Base-by-base conservation (phyloP, 805 yeast genomes). In the Suhomyces vadensis region DNA sequence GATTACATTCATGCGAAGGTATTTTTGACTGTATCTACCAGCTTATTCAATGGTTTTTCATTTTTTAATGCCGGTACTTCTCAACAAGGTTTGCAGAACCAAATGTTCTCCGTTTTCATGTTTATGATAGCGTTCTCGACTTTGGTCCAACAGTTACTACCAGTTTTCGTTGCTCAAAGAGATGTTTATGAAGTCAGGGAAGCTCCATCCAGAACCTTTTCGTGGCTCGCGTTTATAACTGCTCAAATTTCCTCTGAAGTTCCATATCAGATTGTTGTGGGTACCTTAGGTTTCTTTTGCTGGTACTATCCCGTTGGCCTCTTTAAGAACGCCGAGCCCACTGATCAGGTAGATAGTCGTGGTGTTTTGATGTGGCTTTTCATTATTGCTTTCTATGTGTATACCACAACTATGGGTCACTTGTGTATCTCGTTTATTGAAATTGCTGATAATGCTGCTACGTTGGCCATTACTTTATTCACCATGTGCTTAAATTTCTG, bases 21-120 rank as follows among this genome's bases (percentile, higher is more conserved):
- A 19, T 68, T 71, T 57, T 75, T 85, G 64, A 73, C 80, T 49
- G 64, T 75, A 4, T 56, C 75, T 10, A 66, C 85, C 47, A 69
- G 83, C 16, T 58, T 84, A 38, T 81, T 83, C 58, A 77, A 82
- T 49, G 95, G 95, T 35, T 87, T 87, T 62, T 77, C 87, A 4
- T 82, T 82, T 64, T 83, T 77, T 65, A 82, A 81, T 48, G 85
- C 89, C 25, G 77, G 60, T 44, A 74, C 73, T 7, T 60, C 52
- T 39, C 31, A 62, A 42, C 61, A 58, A 43, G 67, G 65, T n/a
- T 50, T 60, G 44, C 65, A 80, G 83, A 87, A 58, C 61, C 87
- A 85, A 69, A 82, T 86, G 89, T 79, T 85, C 54, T 73, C 90
- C 2, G 58, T 84, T 35, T 87, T 87, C 69, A 83, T 85, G 88